These are phyloP conservation scores for Colletotrichum eremochloae DNA, from an alignment of 2,329 filamentous ascomycete species.

Conservation along the genomic window DNA sequence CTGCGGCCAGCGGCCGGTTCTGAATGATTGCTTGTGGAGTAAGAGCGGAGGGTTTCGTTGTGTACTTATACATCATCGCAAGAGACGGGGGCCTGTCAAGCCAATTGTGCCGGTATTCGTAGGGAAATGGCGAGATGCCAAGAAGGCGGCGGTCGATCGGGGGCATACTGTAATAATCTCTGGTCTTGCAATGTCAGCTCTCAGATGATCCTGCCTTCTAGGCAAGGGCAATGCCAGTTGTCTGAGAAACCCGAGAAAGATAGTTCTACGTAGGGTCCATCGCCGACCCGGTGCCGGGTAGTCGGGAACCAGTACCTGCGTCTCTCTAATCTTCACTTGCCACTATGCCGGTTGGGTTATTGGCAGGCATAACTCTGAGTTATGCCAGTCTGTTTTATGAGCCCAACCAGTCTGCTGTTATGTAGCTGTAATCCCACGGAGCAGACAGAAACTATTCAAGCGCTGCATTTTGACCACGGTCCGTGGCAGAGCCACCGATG, in stretches of 20 bases:
- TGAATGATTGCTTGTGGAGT: background rate
- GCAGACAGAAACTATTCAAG: background rate
- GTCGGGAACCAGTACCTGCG: conserved; percentile 12
- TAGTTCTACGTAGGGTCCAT: background rate
- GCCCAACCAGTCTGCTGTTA: background rate
- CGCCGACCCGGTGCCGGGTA: conserved; percentile 25
- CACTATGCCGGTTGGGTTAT: conserved; percentile 4
- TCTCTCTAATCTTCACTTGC: conserved; percentile 4
- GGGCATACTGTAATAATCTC: conserved; percentile 7
- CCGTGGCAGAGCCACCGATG: background rate
- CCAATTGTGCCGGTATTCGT: background rate
- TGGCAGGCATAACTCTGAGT: conserved; percentile 1
- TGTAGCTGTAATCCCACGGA: background rate
- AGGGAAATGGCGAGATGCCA: background rate
- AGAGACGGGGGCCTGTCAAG: background rate
- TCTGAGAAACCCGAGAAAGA: conserved; percentile 18
- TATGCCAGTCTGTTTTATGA: background rate
- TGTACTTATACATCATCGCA: background rate
- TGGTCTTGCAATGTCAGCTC: conserved; percentile 9
- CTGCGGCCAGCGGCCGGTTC: background rate
- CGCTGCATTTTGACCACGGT: background rate
- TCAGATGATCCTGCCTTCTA: conserved; percentile 19
- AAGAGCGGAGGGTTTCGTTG: background rate
- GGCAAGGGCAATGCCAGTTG: conserved; percentile 5
- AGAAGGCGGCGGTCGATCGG: conserved; percentile 18